Base-by-base conservation (phyloP, 768 basidiomycete genomes). In the Lentinula detonsa region DNA sequence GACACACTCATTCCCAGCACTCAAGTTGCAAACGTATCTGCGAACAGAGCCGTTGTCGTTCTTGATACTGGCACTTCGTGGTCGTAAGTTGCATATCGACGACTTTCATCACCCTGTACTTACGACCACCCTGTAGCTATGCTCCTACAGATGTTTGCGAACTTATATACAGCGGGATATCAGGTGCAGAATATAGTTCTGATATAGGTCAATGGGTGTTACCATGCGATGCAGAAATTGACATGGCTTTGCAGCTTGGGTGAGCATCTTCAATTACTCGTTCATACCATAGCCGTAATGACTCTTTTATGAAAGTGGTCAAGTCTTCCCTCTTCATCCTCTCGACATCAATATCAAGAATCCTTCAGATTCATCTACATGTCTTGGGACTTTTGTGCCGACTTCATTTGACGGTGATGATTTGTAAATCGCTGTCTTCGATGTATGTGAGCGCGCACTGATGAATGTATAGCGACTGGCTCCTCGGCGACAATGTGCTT, bases 21-120 rank as follows among this genome's bases (percentile, higher is more conserved):
- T 23, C 73, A 70, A 6, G 83, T 92, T 31, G 48, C 70, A 4
- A 77, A 75, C 34, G 91, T 82, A 1, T 89, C 91, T 5, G 74
- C 76, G 35, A 85, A 86, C 65, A 85, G 86, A 66, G 90, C 89
- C 5, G 90, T 93, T 51, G 81, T 84, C 23, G 75, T 91, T 35
- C 78, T 94, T 58, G 92, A 94, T 70, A 92, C 83, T 61, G 92
- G 92, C 5, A 87, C 92, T 3, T 91, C 91, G 2, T 91, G 85
- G 70, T 85, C 88, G 87, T 90, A 69, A 61, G 88, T 56, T 45
- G 9, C 16, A 48, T 10, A 9, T 9, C 21, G 8, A 8, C 28
- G 8, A 8, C 28, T 48, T 48, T 7, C 8, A 21, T 48, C 9
- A 16, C 46, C 21, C 8, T 18, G 8, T 23, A 23, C 46, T 48